Percentiles rank a stretch among this genome's conserved stretches.
Evolutionary conservation across 108 stramenopile species (phyloP).

Genomic region (Cyclostephanos tholiformis): DNA sequence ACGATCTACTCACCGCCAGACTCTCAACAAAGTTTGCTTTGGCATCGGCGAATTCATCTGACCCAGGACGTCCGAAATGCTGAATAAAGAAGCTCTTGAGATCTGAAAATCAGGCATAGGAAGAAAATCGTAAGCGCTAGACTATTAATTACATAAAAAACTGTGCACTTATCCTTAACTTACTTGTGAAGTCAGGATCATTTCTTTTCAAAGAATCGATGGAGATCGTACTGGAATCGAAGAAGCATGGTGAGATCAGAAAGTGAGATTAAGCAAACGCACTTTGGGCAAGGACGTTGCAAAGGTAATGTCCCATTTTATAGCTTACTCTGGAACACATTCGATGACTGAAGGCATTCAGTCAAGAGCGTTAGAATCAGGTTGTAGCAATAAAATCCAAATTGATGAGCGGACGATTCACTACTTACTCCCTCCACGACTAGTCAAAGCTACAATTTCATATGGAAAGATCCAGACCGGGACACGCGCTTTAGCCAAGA

Average conservation of each 20-base stretch:
- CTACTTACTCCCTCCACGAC: constrained; percentile 73
- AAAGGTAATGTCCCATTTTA: not conserved
- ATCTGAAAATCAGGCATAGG: constrained; percentile 4
- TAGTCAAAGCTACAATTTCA: constrained; percentile 92
- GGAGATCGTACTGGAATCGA: constrained; percentile 64
- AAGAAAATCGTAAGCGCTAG: no score
- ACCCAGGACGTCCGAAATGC: constrained; percentile 74
- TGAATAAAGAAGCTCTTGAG: constrained; percentile 84
- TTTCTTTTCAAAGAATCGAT: constrained; percentile 91
- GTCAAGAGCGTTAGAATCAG: not conserved
- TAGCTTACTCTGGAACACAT: constrained; percentile 81
- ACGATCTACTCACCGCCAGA: constrained; percentile 61
- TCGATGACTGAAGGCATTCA: constrained; percentile 82
- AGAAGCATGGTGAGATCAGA: not conserved
- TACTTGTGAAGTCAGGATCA: constrained; percentile 71
- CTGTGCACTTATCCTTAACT: no score
- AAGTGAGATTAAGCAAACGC: not conserved
- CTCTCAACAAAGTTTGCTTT: constrained; percentile 92
- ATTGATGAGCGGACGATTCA: not conserved
- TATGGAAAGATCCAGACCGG: constrained; percentile 94
- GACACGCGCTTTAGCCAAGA: constrained; percentile 85
- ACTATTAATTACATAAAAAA: no score
- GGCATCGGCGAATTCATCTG: constrained; percentile 69
- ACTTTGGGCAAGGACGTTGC: no score
- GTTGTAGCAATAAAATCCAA: not conserved